Evolutionary conservation across 495 filamentous ascomycete species (phyloP).

Genomic region (Talaromyces adpressus): DNA sequence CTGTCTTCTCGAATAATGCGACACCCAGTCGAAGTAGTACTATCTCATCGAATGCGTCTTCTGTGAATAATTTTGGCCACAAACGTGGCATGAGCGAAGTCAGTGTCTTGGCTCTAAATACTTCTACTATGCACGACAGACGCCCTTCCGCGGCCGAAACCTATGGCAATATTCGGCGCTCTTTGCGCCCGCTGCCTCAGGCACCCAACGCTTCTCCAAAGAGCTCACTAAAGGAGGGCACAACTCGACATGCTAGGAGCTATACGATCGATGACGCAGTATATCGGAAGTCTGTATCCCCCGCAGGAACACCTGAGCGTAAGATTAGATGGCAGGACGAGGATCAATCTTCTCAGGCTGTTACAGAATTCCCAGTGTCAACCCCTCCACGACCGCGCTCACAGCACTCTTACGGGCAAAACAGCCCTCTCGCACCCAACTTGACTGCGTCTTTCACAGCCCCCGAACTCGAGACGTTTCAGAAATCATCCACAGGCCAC

Average conservation of each 20-base stretch:
- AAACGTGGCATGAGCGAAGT: slow-evolving; percentile 74
- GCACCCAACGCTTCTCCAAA: slow-evolving; percentile 46
- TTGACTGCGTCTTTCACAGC: slow-evolving; percentile 45
- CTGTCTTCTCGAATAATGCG: slow-evolving; percentile 57
- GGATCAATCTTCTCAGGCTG: slow-evolving; percentile 18
- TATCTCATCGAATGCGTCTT: slow-evolving; percentile 69
- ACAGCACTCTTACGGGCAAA: slow-evolving; percentile 30
- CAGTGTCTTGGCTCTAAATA: slow-evolving; percentile 35
- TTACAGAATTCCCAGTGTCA: background rate
- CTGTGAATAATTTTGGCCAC: slow-evolving; percentile 51
- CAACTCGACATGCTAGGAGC: slow-evolving; percentile 33
- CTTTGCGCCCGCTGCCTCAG: slow-evolving; percentile 69
- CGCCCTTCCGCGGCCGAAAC: slow-evolving; percentile 43
- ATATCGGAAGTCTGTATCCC: slow-evolving; percentile 20
- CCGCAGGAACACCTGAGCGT: slow-evolving; percentile 19
- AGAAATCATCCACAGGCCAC: slow-evolving; percentile 80
- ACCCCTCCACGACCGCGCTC: slow-evolving; percentile 30
- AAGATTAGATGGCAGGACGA: slow-evolving; percentile 29
- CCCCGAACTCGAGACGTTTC: slow-evolving; percentile 70
- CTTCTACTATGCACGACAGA: slow-evolving; percentile 28
- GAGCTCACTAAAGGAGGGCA: slow-evolving; percentile 20
- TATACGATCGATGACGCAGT: slow-evolving; percentile 36
- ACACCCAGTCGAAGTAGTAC: slow-evolving; percentile 68
- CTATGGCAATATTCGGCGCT: slow-evolving; percentile 69
- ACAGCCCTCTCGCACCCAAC: slow-evolving; percentile 33